Conservation (phyloP, 805 yeast species). For the Wickerhamomyces strasburgensis region DNA sequence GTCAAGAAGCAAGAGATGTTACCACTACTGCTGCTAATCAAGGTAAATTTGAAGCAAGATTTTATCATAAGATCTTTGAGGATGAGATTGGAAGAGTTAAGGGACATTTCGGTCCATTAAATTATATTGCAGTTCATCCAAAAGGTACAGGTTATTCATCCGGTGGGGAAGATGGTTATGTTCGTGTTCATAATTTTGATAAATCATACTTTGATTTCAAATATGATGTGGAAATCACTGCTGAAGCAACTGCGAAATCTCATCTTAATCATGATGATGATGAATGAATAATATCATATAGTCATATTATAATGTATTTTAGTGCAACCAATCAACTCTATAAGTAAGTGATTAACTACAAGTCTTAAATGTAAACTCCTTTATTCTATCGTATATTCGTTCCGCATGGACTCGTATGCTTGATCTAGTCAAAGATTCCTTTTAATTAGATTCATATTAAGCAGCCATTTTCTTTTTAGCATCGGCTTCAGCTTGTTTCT, state of each 20-base stretch:
- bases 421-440: too few relatives aligned
- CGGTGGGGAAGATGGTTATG: constrained; percentile 98
- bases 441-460: too few relatives aligned
- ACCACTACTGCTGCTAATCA: constrained; percentile 92
- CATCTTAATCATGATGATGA: constrained; percentile 1
- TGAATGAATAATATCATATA: not conserved
- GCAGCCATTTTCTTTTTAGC: constrained; percentile 40
- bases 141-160: constrained; percentile 90
- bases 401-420: too few relatives aligned
- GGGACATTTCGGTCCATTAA: constrained; percentile 99
- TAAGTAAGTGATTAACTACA: constrained; percentile 3
- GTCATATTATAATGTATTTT: not conserved
- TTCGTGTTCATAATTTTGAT: constrained; percentile 91
- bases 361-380: not conserved
- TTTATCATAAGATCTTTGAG: constrained; percentile 89
- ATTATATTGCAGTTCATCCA: constrained; percentile 91
- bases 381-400: constrained; percentile 1
- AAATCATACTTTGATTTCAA: constrained; percentile 89
- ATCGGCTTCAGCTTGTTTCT: constrained; percentile 79
- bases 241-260: constrained; percentile 35
- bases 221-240: constrained; percentile 86
- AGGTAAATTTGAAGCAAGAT: constrained; percentile 96
- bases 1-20: constrained; percentile 98
- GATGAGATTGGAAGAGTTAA: constrained; percentile 96
- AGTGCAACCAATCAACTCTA: too few relatives aligned